Evolutionary conservation across 2,329 filamentous ascomycete species (phyloP).

Genomic region (Malbranchea cinnamomea): DNA sequence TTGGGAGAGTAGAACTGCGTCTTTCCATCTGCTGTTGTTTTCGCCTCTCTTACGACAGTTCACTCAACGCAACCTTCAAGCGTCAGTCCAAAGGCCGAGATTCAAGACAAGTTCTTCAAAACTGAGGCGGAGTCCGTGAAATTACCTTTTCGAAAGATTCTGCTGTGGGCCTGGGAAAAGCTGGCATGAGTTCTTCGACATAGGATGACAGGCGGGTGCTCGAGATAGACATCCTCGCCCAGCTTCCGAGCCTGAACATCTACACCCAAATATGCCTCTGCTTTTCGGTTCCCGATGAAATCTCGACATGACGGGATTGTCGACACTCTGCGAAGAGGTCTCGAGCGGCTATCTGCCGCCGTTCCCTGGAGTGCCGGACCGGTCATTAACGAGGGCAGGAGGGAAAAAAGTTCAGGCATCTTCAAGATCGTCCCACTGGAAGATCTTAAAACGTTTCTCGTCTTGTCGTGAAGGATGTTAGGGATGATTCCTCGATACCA

Average conservation of each 20-base stretch:
- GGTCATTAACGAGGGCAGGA: constrained; percentile 22
- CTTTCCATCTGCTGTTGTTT: too few relatives aligned
- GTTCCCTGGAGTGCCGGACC: constrained; percentile 37
- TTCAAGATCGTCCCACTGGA: constrained; percentile 27
- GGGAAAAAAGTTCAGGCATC: constrained; percentile 16
- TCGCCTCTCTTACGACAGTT: too few relatives aligned
- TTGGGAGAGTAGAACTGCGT: too few relatives aligned
- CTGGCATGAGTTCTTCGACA: too few relatives aligned
- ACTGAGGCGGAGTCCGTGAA: too few relatives aligned
- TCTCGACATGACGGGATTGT: constrained; percentile 13
- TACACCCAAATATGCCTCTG: constrained; percentile 34
- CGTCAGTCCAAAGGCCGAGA: too few relatives aligned
- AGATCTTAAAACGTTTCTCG: constrained; percentile 17
- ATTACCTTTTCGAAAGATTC: too few relatives aligned
- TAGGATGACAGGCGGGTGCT: too few relatives aligned
- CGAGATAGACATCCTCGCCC: constrained; percentile 33
- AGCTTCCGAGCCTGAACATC: constrained; percentile 27
- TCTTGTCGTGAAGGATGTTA: too few relatives aligned
- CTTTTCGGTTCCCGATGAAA: constrained; percentile 20
- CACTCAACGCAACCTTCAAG: too few relatives aligned
- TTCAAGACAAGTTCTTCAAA: too few relatives aligned
- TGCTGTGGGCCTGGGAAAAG: too few relatives aligned
- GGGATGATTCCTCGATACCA: constrained; percentile 20
- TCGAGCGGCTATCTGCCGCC: constrained; percentile 22
- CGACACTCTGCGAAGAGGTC: constrained; percentile 21